Evolutionary conservation across 305 asterid species (phyloP).

Genomic region (Fraxinus sp.): DNA sequence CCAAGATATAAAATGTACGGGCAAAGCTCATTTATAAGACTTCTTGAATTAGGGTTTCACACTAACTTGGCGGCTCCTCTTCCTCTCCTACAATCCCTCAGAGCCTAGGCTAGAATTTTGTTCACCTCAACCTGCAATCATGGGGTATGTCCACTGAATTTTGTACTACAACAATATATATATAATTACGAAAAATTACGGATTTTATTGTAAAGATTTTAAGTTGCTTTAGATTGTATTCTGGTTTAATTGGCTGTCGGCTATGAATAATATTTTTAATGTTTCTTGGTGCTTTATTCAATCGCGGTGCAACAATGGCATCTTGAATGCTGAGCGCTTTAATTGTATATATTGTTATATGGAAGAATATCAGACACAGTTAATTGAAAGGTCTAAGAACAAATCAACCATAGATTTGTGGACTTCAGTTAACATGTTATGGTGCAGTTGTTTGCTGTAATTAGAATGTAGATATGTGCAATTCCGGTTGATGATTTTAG

Average conservation of each 20-base stretch:
- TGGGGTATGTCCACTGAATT: conserved; percentile 54
- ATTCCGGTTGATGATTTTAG: neutral
- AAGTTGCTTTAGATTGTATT: too few relatives aligned
- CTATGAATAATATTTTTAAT: neutral
- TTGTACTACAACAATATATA: too few relatives aligned
- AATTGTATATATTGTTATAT: too few relatives aligned
- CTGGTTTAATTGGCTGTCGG: neutral
- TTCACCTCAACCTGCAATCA: conserved; percentile 44
- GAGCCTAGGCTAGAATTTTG: conserved; percentile 21
- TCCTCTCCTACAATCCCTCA: neutral
- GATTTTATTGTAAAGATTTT: neutral
- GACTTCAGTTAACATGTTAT: neutral
- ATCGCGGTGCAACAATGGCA: neutral
- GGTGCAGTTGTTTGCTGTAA: neutral
- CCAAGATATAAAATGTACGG: neutral
- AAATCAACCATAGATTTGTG: neutral
- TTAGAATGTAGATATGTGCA: neutral
- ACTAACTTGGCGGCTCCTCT: neutral
- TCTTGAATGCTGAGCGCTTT: neutral
- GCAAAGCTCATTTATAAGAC: neutral
- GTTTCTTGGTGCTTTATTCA: neutral
- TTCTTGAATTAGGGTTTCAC: neutral
- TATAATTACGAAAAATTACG: neutral
- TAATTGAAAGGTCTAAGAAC: neutral
- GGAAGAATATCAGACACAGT: neutral